phyloP scores from a whole-genome alignment of 768 basidiomycete species.

The Lentinula detonsa region DNA sequence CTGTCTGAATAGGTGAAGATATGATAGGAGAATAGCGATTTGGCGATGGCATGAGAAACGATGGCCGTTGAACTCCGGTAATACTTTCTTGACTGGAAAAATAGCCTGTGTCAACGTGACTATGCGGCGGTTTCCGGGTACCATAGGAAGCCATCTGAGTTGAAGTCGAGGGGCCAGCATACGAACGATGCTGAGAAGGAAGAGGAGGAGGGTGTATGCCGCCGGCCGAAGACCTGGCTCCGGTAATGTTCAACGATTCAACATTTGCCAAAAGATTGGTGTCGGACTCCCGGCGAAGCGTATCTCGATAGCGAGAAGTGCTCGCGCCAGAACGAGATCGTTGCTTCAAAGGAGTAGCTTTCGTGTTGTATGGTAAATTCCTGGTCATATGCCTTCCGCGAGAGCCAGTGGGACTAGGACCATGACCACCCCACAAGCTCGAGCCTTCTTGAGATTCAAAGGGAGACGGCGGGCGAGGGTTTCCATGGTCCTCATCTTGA shows the following conservation, averaged over 20 bases:
- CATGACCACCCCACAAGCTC: not conserved
- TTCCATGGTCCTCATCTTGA: not conserved
- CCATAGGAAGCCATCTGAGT: not conserved
- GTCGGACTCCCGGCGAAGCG: not conserved
- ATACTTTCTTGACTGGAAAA: not conserved
- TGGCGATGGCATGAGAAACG: not conserved
- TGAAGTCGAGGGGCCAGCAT: not conserved
- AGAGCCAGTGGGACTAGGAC: not conserved
- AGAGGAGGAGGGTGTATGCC: not conserved
- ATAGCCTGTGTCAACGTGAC: not conserved
- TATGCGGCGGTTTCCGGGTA: not conserved
- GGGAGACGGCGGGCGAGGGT: not conserved
- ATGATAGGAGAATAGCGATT: not conserved
- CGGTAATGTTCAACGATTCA: not conserved
- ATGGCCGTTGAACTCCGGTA: not conserved
- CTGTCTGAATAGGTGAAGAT: not conserved
- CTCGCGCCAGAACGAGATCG: not conserved
- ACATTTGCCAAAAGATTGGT: not conserved
- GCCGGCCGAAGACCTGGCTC: not conserved
- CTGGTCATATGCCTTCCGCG: not conserved
- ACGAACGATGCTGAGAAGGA: not conserved
- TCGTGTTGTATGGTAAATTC: not conserved
- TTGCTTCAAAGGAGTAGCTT: not conserved
- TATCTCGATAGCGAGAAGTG: not conserved
- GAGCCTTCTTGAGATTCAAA: not conserved